Percentiles rank a stretch among this genome's conserved stretches.
Evolutionary conservation across 257 asterid species (phyloP).

Genomic region (Petunia secreta): DNA sequence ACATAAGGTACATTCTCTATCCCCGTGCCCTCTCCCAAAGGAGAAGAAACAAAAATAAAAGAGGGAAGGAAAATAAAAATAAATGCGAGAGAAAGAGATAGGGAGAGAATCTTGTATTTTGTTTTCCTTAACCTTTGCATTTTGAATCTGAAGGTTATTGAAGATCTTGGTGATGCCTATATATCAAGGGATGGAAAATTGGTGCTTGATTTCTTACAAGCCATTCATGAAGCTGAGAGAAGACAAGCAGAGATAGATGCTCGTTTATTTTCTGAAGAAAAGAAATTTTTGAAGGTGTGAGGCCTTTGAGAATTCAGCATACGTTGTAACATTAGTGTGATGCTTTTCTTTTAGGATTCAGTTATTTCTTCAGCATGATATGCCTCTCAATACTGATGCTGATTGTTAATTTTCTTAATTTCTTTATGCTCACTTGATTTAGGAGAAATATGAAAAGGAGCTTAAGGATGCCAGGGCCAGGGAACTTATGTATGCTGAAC

Average conservation of each 20-base stretch:
- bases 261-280: slow-evolving; percentile 63
- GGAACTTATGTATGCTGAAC: slow-evolving; percentile 99
- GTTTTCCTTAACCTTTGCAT: slow-evolving; percentile 23
- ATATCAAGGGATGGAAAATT: slow-evolving; percentile 84
- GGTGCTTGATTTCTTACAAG: slow-evolving; percentile 89
- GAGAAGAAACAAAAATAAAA: background rate
- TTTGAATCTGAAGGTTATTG: slow-evolving; percentile 54
- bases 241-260: slow-evolving; percentile 92
- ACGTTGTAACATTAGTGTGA: background rate
- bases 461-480: slow-evolving; percentile 94
- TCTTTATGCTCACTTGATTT: slow-evolving; percentile 41
- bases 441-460: slow-evolving; percentile 95
- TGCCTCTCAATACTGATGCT: background rate
- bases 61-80: background rate
- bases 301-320: slow-evolving; percentile 12
- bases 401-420: slow-evolving; percentile 23
- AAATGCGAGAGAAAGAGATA: background rate
- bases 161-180: slow-evolving; percentile 59
- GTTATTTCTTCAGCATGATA: background rate
- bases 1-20: slow-evolving; percentile 48
- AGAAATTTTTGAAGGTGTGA: slow-evolving; percentile 71
- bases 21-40: background rate
- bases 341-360: background rate
- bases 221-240: slow-evolving; percentile 96
- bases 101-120: background rate